A percentile compares a stretch with the other conserved stretches of the same genome.
Conservation (phyloP, 164 flowering plant genomes). For the Vitis cinerea region DNA sequence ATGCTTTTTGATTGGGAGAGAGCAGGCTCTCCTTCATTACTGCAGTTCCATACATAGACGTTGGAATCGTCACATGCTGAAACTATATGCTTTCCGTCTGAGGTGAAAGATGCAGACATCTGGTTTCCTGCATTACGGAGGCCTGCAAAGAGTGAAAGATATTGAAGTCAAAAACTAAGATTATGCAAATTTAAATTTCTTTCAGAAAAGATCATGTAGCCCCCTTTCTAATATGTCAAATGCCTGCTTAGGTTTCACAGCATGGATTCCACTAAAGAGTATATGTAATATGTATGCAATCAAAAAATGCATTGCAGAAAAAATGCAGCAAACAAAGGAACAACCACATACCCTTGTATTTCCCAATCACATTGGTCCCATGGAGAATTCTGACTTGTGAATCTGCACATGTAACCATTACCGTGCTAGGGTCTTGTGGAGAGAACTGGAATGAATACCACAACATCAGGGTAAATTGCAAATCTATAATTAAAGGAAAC, state of each 20-base stretch:
- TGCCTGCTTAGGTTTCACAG: too few relatives aligned
- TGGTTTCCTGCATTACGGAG: constrained; percentile 38
- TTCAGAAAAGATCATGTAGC: too few relatives aligned
- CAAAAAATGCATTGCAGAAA: neutral
- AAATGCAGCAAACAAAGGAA: neutral
- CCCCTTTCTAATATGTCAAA: too few relatives aligned
- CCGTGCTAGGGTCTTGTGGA: constrained; percentile 49
- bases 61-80: constrained; percentile 58
- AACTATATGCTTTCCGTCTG: constrained; percentile 67
- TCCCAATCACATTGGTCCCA: constrained; percentile 49
- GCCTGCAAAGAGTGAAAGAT: constrained; percentile 28
- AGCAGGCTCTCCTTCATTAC: constrained; percentile 14
- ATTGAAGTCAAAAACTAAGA: neutral
- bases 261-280: too few relatives aligned
- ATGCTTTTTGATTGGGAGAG: constrained; percentile 25
- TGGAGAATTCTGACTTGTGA: constrained; percentile 55
- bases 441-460: constrained; percentile 36
- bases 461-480: neutral
- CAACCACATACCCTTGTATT: constrained; percentile 44
- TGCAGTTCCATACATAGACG: constrained; percentile 57
- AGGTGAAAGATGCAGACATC: constrained; percentile 45
- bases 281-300: too few relatives aligned
- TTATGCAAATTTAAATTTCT: too few relatives aligned
- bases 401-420: constrained; percentile 68
- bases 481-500: neutral